Evolutionary conservation across 768 basidiomycete species (phyloP), one percentile per base, ranked within the genome.

Genomic region (Boletus sp.): DNA sequence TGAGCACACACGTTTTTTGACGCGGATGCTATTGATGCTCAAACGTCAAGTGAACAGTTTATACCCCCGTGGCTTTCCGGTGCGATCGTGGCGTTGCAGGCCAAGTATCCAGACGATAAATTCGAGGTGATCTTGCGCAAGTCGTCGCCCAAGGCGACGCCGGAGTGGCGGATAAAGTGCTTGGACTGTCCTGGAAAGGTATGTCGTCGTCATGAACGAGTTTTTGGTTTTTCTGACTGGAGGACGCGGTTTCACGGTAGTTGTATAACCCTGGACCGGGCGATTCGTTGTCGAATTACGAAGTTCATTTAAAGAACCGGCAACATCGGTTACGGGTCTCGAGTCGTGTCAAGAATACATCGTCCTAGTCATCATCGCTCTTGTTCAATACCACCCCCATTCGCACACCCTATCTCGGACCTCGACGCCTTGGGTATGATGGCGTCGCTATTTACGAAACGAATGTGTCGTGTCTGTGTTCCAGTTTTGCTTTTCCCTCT

Each of bases 181-280:
- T 66, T 84, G 59, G 93, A 97, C 69, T 95, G 93, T 71, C 93
- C 93, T 60, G 93, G 93, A 64, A 96, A 94, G 81, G 93, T 92
- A 56, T 27, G 60, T 53, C 2, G 27, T 30, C 15, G 6, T 40
- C 10, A 7, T 27, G 34, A 14, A 25, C 21, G n/a, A 8, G 3
- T n/a, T 37, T 34, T 7, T 2, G 19, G n/a, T 32, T 38, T 48
- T 29, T 34, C 43, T 58, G 25, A 56, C 11, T 8, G 5, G 19
- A 3, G 7, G 27, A 35, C 34, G 7, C 14, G 56, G 56, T 15
- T 46, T 49, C 13, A 7, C 14, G 35, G 33, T 63, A 94, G 86
- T 70, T 97, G 53, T 98, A 97, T 77, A 91, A 88, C 62, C 85
- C 93, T 42, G 95, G 95, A 43, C 91, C 91, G 11, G 87, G 81